Conservation (phyloP, 345 rosid species). For the Salix udensis region DNA sequence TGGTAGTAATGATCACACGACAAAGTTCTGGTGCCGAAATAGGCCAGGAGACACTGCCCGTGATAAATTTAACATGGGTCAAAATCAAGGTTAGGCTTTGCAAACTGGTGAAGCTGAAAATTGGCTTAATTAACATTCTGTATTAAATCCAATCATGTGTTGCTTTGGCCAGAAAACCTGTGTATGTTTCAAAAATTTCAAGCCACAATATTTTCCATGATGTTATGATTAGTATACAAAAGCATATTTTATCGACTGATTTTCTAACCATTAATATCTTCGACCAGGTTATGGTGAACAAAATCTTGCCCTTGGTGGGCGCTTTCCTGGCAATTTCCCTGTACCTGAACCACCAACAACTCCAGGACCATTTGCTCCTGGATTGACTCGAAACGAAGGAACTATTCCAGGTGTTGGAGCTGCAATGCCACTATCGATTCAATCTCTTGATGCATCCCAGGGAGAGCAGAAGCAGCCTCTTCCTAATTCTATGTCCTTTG, state of each 20-base stretch:
- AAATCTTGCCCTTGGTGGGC: slow-evolving; percentile 62
- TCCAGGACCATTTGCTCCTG: slow-evolving; percentile 82
- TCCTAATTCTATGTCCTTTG: slow-evolving; percentile 59
- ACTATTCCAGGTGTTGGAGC: slow-evolving; percentile 93
- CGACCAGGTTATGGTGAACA: slow-evolving; percentile 77
- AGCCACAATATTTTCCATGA: slow-evolving; percentile 1
- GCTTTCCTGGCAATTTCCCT: slow-evolving; percentile 68
- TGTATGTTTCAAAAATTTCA: background rate
- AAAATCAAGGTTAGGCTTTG: slow-evolving; percentile 60
- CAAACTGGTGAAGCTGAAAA: background rate
- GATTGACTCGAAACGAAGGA: slow-evolving; percentile 81
- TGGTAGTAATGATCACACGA: slow-evolving; percentile 92
- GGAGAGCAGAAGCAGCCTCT: slow-evolving; percentile 80
- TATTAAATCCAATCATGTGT: background rate
- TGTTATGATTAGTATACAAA: background rate
- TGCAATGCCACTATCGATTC: slow-evolving; percentile 67
- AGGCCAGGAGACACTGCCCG: slow-evolving; percentile 92
- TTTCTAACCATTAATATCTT: slow-evolving; percentile 8
- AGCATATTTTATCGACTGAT: background rate
- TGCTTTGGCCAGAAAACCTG: background rate
- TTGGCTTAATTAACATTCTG: background rate
- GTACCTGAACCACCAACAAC: slow-evolving; percentile 64
- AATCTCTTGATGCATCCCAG: slow-evolving; percentile 64
- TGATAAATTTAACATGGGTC: slow-evolving; percentile 64
- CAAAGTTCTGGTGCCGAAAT: slow-evolving; percentile 98